A percentile compares a stretch with the other conserved stretches of the same genome.
phyloP scores from a whole-genome alignment of 192 early-diverging fungal species.

The Fimicolochytrium jonesii region DNA sequence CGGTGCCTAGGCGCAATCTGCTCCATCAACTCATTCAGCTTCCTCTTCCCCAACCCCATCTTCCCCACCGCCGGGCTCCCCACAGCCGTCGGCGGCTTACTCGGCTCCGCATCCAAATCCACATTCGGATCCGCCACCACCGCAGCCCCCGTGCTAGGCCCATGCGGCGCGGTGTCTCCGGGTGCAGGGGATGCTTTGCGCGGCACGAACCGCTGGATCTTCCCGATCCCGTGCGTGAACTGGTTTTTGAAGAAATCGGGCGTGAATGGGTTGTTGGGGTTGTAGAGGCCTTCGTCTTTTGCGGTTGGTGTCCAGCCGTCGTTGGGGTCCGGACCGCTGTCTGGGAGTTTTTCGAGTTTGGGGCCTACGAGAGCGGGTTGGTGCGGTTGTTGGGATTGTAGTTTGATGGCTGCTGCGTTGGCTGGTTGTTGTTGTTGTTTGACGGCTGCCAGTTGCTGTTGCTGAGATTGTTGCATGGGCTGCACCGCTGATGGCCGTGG shows the following conservation, averaged over 20 bases:
- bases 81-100: background rate
- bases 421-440: background rate
- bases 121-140: background rate
- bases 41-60: conserved; percentile 15
- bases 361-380: background rate
- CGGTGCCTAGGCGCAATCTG: conserved; percentile 19
- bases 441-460: background rate
- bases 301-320: background rate
- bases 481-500: background rate
- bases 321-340: background rate
- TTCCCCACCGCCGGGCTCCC: too few species aligned
- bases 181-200: conserved; percentile 2
- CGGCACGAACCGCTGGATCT: background rate
- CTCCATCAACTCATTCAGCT: conserved; percentile 15
- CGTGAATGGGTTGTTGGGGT: background rate
- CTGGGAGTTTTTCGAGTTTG: background rate
- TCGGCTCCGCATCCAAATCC: background rate
- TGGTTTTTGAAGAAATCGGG: conserved; percentile 1
- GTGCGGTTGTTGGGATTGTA: background rate
- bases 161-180: background rate
- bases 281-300: background rate
- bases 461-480: background rate
- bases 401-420: background rate
- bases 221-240: conserved; percentile 9
- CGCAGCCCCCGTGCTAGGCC: background rate